phyloP scores from a whole-genome alignment of 768 basidiomycete genomes.

The Boletus subparvulus region DNA sequence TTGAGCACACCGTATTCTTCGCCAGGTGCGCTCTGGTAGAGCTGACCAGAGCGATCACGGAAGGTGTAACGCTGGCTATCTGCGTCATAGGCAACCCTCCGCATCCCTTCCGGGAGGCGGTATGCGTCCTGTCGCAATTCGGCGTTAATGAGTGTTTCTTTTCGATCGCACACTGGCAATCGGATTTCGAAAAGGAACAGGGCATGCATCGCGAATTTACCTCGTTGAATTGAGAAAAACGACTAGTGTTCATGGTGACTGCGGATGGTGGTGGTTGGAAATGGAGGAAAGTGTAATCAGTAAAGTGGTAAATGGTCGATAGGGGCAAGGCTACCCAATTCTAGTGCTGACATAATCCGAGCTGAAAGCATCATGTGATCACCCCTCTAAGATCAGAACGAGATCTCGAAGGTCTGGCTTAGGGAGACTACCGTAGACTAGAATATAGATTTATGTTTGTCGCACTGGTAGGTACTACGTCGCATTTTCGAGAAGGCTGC shows the following conservation, averaged over 20 bases:
- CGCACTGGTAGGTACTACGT: no score
- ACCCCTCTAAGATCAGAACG: no score
- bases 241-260: background rate
- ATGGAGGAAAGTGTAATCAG: background rate
- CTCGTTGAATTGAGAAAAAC: constrained; percentile 28
- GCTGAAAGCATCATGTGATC: no score
- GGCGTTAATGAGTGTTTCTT: background rate
- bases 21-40: constrained; percentile 48
- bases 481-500: no score
- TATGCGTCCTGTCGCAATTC: constrained; percentile 32
- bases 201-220: constrained; percentile 10
- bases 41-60: constrained; percentile 41
- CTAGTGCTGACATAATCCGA: no score
- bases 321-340: constrained; percentile 3
- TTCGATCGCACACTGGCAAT: background rate
- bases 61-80: constrained; percentile 54
- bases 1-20: constrained; percentile 44
- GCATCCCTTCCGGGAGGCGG: constrained; percentile 44
- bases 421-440: no score
- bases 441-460: no score
- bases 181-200: background rate
- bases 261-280: constrained; percentile 14
- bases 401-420: no score
- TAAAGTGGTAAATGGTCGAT: background rate
- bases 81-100: constrained; percentile 52